Conservation (phyloP, 768 basidiomycete genomes). For the Melanogaster broomeanus region DNA sequence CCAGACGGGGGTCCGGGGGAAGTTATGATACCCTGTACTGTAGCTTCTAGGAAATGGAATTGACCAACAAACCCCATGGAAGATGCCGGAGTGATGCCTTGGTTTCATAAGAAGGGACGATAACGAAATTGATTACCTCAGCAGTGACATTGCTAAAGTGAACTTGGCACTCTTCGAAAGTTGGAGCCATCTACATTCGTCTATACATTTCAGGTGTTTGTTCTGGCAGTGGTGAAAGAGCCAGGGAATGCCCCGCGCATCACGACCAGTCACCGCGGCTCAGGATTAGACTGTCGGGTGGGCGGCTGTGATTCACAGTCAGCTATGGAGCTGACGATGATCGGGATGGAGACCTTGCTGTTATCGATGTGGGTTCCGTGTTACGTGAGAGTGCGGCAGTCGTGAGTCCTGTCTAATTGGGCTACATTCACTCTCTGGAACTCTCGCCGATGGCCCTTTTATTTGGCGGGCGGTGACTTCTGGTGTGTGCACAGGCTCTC, state of each 20-base stretch:
- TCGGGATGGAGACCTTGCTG: background rate
- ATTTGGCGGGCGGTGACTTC: too few relatives aligned
- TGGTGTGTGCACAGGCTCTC: too few relatives aligned
- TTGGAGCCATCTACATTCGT: background rate
- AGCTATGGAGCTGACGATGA: too few relatives aligned
- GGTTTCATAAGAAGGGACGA: background rate
- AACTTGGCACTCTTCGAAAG: background rate
- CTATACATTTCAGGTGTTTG: background rate
- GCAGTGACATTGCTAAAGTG: background rate
- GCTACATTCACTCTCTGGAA: background rate
- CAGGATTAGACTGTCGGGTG: background rate
- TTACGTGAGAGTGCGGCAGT: background rate
- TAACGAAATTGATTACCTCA: background rate
- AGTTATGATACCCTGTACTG: constrained; percentile 34
- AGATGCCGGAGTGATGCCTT: background rate
- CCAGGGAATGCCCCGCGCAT: background rate
- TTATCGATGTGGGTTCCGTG: background rate
- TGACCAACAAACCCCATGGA: background rate
- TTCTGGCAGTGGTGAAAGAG: background rate
- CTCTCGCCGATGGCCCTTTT: too few relatives aligned
- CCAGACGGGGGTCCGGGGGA: constrained; percentile 54
- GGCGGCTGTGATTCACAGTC: background rate
- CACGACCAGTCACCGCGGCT: background rate
- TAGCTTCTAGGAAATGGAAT: background rate
- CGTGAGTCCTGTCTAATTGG: background rate